Conservation (phyloP, 2,329 filamentous ascomycete genomes). For the Fusarium transvaalense region DNA sequence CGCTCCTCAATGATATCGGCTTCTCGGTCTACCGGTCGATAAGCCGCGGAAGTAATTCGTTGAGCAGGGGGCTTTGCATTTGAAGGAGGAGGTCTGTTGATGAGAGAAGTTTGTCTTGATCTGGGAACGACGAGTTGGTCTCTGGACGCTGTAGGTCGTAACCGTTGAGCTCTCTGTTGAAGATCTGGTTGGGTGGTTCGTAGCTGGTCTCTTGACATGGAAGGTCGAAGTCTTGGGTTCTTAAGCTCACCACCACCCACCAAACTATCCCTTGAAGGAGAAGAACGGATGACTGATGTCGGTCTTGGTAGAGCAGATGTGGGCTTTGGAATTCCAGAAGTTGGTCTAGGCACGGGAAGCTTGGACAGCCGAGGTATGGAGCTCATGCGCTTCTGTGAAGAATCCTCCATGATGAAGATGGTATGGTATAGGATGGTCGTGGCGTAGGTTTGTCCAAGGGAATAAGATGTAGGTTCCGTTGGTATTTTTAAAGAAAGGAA, state of each 20-base stretch:
- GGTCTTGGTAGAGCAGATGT: slow-evolving; percentile 44
- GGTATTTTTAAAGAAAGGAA: slow-evolving; percentile 27
- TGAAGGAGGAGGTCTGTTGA: slow-evolving; percentile 39
- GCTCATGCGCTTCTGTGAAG: slow-evolving; percentile 54
- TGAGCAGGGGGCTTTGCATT: slow-evolving; percentile 30
- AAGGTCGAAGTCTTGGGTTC: slow-evolving; percentile 57
- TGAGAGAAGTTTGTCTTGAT: slow-evolving; percentile 40
- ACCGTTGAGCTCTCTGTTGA: slow-evolving; percentile 56
- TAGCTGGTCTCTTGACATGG: slow-evolving; percentile 58
- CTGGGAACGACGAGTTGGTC: slow-evolving; percentile 52
- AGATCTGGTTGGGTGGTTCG: slow-evolving; percentile 39
- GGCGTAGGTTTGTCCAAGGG: not conserved
- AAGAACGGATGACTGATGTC: slow-evolving; percentile 47
- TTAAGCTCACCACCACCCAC: slow-evolving; percentile 52
- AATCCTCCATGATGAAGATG: slow-evolving; percentile 49
- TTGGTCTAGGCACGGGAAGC: slow-evolving; percentile 53
- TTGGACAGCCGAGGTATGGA: slow-evolving; percentile 56
- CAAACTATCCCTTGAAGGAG: slow-evolving; percentile 49
- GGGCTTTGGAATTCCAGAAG: slow-evolving; percentile 52
- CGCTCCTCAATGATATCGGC: slow-evolving; percentile 43
- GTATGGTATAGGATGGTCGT: not conserved
- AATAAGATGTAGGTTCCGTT: not conserved
- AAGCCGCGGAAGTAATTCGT: slow-evolving; percentile 40
- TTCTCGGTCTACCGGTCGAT: slow-evolving; percentile 36
- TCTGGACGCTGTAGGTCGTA: slow-evolving; percentile 57